These are phyloP conservation scores for Aspergillus bombycis DNA, from an alignment of 2,329 filamentous ascomycete genomes.

Conservation along the genomic window DNA sequence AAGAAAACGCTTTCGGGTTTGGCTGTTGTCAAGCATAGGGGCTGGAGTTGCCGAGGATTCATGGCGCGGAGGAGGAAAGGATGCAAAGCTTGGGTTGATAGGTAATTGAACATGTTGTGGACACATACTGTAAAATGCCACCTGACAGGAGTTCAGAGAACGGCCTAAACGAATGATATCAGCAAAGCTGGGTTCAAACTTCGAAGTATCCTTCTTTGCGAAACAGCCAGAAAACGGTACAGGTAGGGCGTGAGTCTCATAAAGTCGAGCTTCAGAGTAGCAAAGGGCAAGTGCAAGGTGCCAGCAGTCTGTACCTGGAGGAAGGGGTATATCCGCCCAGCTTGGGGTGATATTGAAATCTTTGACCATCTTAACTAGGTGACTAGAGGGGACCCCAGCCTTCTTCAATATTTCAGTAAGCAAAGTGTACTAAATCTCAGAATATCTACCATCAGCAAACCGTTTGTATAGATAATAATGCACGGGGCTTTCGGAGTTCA, in stretches of 20 bases:
- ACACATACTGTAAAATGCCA: slow-evolving; percentile 40
- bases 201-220: not conserved
- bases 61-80: slow-evolving; percentile 26
- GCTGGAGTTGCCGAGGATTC: slow-evolving; percentile 25
- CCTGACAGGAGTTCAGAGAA: slow-evolving; percentile 43
- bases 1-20: slow-evolving; percentile 36
- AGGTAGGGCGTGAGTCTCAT: slow-evolving; percentile 7
- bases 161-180: slow-evolving; percentile 34
- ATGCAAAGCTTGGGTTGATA: slow-evolving; percentile 17
- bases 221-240: not conserved
- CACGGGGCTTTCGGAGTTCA: not conserved
- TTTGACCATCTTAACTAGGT: slow-evolving; percentile 43
- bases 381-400: slow-evolving; percentile 39
- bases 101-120: slow-evolving; percentile 25
- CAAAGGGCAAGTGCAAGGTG: slow-evolving; percentile 13
- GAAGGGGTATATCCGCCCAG: slow-evolving; percentile 47
- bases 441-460: slow-evolving; percentile 8
- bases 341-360: slow-evolving; percentile 40
- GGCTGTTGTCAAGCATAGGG: slow-evolving; percentile 29
- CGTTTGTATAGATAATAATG: not conserved
- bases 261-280: not conserved
- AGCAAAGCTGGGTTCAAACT: slow-evolving; percentile 13
- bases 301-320: slow-evolving; percentile 40
- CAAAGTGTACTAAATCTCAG: slow-evolving; percentile 39
- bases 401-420: slow-evolving; percentile 48